Evolutionary conservation across 1,284 basidiomycete species (phyloP), one percentile per base, ranked within the genome.

Genomic region (Nidula niveotomentosa): DNA sequence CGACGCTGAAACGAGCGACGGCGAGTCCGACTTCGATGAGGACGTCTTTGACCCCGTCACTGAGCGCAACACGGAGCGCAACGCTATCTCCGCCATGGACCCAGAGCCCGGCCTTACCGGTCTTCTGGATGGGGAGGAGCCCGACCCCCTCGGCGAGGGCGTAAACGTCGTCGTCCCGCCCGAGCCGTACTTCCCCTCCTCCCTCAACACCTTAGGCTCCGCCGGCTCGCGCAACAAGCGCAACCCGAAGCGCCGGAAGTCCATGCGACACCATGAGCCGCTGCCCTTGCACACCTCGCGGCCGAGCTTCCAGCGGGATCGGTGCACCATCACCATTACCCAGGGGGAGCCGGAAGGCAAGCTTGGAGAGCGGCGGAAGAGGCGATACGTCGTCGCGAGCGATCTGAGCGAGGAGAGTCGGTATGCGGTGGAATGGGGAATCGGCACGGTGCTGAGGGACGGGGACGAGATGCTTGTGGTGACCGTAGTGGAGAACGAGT

Each of bases 351-450:
- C 92, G 0, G 81, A 79, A 37, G 76, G 67, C 0, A 80, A 79
- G 41, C 68, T 85, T 37, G 81, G 80, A 15, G 81, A 79, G 34
- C 80, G 90, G 61, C 80, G 83, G 56, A 76, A 73, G 56, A 85
- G 86, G 63, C 80, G 82, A 46, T 99, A 98, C 70, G 80, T 98
- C 6, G 90, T 98, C 15, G 91, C 94, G 2, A 96, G 93, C 65
- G 96, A 99, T 79, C 71, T 98, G 63, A 94, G 91, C 60, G 92
- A 97, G 62, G 95, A 97, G 76, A 89, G 86, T 71, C 79, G 90
- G 37, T 97, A 94, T 71, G 94, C 95, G 0, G 84, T 96, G 6
- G 94, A 96, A 69, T 96, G 94, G 94, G 94, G 92, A 0, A 96
- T 98, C 57, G 96, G 96, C 5, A 98, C 96, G 0, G 96, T 98